These are phyloP conservation scores for Volutella citrinella DNA, from an alignment of 2,329 filamentous ascomycete genomes.

Conservation along the genomic window DNA sequence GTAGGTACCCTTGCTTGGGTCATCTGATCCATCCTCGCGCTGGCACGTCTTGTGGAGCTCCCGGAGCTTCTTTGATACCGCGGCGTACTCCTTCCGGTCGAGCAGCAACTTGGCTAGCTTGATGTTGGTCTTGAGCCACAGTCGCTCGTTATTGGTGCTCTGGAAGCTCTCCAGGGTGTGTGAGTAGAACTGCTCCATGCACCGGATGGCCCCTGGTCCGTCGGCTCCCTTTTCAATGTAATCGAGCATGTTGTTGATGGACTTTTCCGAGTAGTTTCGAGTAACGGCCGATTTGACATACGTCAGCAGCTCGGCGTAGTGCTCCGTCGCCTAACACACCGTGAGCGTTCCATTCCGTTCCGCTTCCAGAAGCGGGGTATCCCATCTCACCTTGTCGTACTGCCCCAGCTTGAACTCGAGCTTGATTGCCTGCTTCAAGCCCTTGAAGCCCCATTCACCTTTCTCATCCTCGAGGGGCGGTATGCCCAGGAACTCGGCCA, in stretches of 20 bases:
- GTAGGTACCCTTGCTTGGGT: slow-evolving; percentile 95
- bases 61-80: slow-evolving; percentile 77
- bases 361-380: neutral
- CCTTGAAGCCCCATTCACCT: slow-evolving; percentile 98
- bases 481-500: slow-evolving; percentile 88
- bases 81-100: slow-evolving; percentile 82
- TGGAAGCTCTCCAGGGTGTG: slow-evolving; percentile 93
- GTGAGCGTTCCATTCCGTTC: slow-evolving; percentile 36
- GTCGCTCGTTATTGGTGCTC: slow-evolving; percentile 91
- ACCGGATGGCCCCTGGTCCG: slow-evolving; percentile 65
- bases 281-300: slow-evolving; percentile 97
- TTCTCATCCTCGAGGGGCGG: slow-evolving; percentile 84
- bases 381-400: slow-evolving; percentile 69
- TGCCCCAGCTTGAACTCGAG: slow-evolving; percentile 89
- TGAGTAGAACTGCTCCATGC: slow-evolving; percentile 94
- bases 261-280: slow-evolving; percentile 97
- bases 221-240: slow-evolving; percentile 89
- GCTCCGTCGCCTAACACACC: slow-evolving; percentile 85
- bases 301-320: slow-evolving; percentile 92
- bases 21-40: slow-evolving; percentile 79
- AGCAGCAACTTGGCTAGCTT: slow-evolving; percentile 91
- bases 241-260: slow-evolving; percentile 98
- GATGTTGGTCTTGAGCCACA: slow-evolving; percentile 98
- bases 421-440: slow-evolving; percentile 96
- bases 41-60: slow-evolving; percentile 90